A percentile compares a stretch with the other conserved stretches of the same genome.
These are phyloP conservation scores for Solanum habrochaites DNA, from an alignment of 257 asterid genomes.

Conservation along the genomic window DNA sequence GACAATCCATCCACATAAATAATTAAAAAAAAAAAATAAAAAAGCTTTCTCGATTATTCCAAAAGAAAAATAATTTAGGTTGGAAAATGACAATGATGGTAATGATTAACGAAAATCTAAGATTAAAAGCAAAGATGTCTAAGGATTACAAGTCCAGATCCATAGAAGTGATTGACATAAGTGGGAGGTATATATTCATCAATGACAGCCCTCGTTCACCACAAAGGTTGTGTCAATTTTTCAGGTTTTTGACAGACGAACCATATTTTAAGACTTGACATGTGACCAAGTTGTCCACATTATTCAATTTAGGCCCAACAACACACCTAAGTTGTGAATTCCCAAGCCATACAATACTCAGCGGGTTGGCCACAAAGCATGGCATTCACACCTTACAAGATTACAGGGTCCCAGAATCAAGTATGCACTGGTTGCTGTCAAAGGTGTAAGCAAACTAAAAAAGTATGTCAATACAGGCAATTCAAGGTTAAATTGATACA, in stretches of 20 bases:
- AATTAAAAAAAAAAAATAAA: not conserved
- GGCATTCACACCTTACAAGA: not conserved
- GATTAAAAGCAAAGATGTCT: not conserved
- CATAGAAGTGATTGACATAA: not conserved
- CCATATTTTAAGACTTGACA: conserved; percentile 5
- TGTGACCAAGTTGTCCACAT: not conserved
- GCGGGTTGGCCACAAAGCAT: not conserved
- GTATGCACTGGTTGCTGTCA: not conserved
- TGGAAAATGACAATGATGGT: not conserved
- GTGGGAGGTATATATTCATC: not conserved
- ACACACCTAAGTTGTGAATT: not conserved
- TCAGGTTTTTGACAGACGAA: not conserved
- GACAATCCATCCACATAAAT: not conserved
- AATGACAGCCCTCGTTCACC: conserved; percentile 8
- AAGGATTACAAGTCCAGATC: not conserved
- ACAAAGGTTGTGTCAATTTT: not conserved
- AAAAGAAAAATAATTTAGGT: not conserved
- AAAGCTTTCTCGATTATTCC: not conserved
- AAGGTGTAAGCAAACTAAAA: not conserved
- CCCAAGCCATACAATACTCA: not conserved
- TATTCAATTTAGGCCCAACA: not conserved
- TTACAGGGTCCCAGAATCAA: not conserved
- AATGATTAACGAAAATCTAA: not conserved
- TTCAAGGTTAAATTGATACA: too few species aligned
- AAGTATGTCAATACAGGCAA: not conserved